phyloP scores from a whole-genome alignment of 148 eudicot genomes.

The Rhododendron kiyosumense region DNA sequence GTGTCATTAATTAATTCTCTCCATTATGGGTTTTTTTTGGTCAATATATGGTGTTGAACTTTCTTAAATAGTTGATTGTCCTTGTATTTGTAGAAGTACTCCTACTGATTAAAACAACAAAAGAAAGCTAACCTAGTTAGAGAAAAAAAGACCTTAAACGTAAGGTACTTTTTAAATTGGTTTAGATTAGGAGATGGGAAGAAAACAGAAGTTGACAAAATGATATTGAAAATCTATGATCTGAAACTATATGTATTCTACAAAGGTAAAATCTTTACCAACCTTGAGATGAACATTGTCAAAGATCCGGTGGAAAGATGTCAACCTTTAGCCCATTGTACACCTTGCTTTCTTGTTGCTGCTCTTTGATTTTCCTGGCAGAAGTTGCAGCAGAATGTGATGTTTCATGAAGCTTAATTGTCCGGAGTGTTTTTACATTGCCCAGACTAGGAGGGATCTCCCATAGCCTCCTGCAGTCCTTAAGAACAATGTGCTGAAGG shows the following conservation, averaged over 20 bases:
- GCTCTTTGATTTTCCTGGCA: constrained; percentile 7
- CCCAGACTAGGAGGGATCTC: constrained; percentile 18
- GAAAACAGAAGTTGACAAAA: no score
- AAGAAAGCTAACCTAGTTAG: no score
- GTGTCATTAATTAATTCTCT: no score
- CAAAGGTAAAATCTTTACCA: constrained; percentile 20
- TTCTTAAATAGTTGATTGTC: no score
- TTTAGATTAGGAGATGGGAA: no score
- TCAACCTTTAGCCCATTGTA: neutral
- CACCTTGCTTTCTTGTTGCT: neutral
- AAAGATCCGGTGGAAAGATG: constrained; percentile 7
- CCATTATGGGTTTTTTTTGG: no score
- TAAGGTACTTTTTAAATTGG: no score
- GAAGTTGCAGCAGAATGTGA: neutral
- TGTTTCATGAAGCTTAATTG: neutral
- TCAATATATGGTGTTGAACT: no score
- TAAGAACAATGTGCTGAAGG: neutral
- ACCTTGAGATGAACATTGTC: constrained; percentile 59
- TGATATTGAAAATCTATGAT: neutral
- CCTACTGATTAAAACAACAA: no score
- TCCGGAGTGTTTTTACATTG: neutral
- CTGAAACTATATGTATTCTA: neutral
- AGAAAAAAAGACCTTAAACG: no score
- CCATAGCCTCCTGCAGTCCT: neutral
- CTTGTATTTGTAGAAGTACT: no score